Evolutionary conservation across 2,329 filamentous ascomycete genomes (phyloP), one percentile per base, ranked within the genome.

Genomic region (Aspergillus niger): DNA sequence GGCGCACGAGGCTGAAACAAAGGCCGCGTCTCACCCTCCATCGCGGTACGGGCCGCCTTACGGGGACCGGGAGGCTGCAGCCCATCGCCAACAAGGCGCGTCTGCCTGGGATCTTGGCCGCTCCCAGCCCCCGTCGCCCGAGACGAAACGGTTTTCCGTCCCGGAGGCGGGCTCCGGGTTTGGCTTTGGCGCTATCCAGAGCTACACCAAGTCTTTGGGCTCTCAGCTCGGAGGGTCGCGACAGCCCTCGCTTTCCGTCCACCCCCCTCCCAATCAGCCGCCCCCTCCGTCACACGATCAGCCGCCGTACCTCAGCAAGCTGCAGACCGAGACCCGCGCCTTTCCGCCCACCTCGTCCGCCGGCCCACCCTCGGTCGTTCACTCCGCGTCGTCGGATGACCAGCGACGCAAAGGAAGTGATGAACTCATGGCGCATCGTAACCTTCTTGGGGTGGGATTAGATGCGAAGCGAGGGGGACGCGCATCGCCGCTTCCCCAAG

Each of bases 401-500:
- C 74, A 75, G 55, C 72, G 72, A n/a, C 75, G 79, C 15, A 80
- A 79, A 63, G 77, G 75, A 58, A 83, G 78, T 69, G 85, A 86
- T 53, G 82, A 85, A 32, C 81, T 86, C 43, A 82, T 86, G 39
- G 83, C 85, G 55, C 84, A 85, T 51, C 87, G 90, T 63, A 88
- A 85, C 39, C 82, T 96, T 47, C 80, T 97, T n/a, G 88, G 87
- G 3, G 84, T 96, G 10, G 83, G 85, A 47, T 77, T 82, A 13
- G 91, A 96, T 68, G 89, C 89, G 61, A 92, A 92, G 70, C 87
- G 91, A 56, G 90, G 89, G 65, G 93, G 93, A 1, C 88, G 93
- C 52, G 84, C 92, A 41, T 97, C 94, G 8, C 94, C 94, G 1
- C 80, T 97, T 15, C 94, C 94, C 1, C 94, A 97, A 75, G 93